These are phyloP conservation scores for Sarocladiaceae sp. DNA, from an alignment of 2,329 filamentous ascomycete species.

Conservation along the genomic window DNA sequence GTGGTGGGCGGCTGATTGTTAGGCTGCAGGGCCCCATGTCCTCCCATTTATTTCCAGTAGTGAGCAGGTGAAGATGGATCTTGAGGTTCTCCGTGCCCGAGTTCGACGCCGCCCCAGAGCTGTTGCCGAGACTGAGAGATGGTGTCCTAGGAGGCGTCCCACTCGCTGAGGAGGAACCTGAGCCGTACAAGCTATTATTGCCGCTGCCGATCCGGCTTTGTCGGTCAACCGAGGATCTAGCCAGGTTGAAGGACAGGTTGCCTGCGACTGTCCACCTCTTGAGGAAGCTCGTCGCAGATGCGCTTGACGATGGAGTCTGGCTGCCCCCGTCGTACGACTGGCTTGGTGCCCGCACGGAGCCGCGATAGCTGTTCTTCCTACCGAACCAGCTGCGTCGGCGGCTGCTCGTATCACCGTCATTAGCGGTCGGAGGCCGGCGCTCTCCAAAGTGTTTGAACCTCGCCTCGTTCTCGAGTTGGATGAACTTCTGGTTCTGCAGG, in stretches of 20 bases:
- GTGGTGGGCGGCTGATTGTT: constrained; percentile 72
- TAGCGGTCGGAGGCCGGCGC: constrained; percentile 40
- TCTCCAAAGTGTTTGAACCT: constrained; percentile 67
- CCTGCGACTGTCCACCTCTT: constrained; percentile 67
- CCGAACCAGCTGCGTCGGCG: constrained; percentile 53
- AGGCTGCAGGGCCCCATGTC: constrained; percentile 82
- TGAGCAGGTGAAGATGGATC: constrained; percentile 77
- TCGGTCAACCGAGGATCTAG: constrained; percentile 65
- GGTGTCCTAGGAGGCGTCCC: constrained; percentile 48
- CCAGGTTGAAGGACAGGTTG: constrained; percentile 72
- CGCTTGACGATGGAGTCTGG: constrained; percentile 49
- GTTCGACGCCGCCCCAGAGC: constrained; percentile 51
- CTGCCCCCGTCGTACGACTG: constrained; percentile 66
- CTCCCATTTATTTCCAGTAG: constrained; percentile 75
- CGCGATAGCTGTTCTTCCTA: constrained; percentile 58
- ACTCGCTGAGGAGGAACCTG: constrained; percentile 46
- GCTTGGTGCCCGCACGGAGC: constrained; percentile 53
- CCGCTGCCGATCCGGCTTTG: constrained; percentile 43
- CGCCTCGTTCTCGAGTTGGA: constrained; percentile 57
- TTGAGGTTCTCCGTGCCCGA: constrained; percentile 66
- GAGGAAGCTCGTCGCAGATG: constrained; percentile 75
- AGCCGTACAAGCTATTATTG: constrained; percentile 56
- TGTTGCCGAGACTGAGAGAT: constrained; percentile 49
- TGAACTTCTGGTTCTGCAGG: constrained; percentile 89
- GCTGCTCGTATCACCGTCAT: constrained; percentile 35